Evolutionary conservation across 2,329 filamentous ascomycete genomes (phyloP).

Genomic region (Emmonsiellopsis sp.): DNA sequence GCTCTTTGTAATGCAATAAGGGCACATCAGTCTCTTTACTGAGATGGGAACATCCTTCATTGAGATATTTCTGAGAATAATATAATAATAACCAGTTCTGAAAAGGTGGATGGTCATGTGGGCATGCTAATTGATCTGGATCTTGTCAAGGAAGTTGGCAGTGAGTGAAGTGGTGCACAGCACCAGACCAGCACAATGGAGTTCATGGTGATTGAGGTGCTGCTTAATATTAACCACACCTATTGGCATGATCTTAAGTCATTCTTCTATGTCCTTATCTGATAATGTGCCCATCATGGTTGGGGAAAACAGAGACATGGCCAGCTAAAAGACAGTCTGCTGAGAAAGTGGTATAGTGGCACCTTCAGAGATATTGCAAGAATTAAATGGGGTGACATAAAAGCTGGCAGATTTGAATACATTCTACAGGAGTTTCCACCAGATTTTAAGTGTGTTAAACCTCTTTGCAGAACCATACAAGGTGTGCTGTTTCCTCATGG

Average conservation of each 20-base stretch:
- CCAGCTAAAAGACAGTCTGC: too few species aligned
- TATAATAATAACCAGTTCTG: conserved; percentile 23
- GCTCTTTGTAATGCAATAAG: conserved; percentile 25
- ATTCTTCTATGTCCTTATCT: too few species aligned
- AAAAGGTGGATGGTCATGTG: neutral
- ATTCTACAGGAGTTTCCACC: conserved; percentile 18
- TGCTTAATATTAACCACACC: too few species aligned
- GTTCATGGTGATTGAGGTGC: too few species aligned
- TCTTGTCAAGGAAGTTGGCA: too few species aligned
- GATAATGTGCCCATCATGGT: too few species aligned
- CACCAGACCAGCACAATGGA: too few species aligned
- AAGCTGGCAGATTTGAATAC: conserved; percentile 15
- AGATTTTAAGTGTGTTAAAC: conserved; percentile 18
- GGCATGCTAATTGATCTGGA: neutral
- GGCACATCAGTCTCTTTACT: conserved; percentile 25
- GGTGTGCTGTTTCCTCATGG: conserved; percentile 12
- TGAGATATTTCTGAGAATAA: conserved; percentile 28
- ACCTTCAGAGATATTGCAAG: conserved; percentile 17
- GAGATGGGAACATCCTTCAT: conserved; percentile 25
- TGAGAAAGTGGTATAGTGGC: conserved; percentile 20
- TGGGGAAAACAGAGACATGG: too few species aligned
- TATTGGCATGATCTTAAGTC: too few species aligned
- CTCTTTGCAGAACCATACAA: conserved; percentile 16
- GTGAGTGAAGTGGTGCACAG: too few species aligned
- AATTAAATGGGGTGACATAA: conserved; percentile 14